phyloP scores from a whole-genome alignment of 768 basidiomycete genomes.

The Kwoniella sp. region DNA sequence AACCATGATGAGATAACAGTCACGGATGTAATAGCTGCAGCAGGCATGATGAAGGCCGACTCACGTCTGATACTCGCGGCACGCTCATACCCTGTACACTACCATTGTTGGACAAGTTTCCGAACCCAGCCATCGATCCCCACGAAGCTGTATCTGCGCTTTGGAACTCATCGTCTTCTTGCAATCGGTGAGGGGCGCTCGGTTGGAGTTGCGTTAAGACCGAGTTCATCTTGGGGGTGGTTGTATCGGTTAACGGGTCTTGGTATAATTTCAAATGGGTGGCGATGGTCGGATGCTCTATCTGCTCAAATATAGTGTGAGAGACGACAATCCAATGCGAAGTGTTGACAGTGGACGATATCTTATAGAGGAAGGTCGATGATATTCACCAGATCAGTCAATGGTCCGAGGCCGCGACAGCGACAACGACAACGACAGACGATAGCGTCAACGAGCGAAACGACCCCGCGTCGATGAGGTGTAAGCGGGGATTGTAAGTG shows the following conservation, averaged over 20 bases:
- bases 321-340: no score
- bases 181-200: slow-evolving; percentile 14
- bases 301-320: no score
- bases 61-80: slow-evolving; percentile 51
- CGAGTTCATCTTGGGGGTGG: slow-evolving; percentile 37
- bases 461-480: slow-evolving; percentile 17
- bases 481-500: background rate
- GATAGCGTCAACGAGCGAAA: background rate
- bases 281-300: no score
- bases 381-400: background rate
- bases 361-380: background rate
- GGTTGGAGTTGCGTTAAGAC: slow-evolving; percentile 36
- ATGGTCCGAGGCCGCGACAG: slow-evolving; percentile 21
- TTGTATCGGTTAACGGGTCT: no score
- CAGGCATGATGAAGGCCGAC: slow-evolving; percentile 26
- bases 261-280: no score
- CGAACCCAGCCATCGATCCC: slow-evolving; percentile 45
- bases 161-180: slow-evolving; percentile 21
- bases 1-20: no score
- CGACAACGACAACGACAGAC: slow-evolving; percentile 14
- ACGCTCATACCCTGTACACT: slow-evolving; percentile 50
- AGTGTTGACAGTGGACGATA: no score
- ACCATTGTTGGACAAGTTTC: slow-evolving; percentile 46
- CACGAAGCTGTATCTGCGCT: slow-evolving; percentile 34
- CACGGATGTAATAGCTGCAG: no score